Evolutionary conservation across 2,329 filamentous ascomycete species (phyloP), one percentile per base, ranked within the genome.

Genomic region (Phoma sp.): DNA sequence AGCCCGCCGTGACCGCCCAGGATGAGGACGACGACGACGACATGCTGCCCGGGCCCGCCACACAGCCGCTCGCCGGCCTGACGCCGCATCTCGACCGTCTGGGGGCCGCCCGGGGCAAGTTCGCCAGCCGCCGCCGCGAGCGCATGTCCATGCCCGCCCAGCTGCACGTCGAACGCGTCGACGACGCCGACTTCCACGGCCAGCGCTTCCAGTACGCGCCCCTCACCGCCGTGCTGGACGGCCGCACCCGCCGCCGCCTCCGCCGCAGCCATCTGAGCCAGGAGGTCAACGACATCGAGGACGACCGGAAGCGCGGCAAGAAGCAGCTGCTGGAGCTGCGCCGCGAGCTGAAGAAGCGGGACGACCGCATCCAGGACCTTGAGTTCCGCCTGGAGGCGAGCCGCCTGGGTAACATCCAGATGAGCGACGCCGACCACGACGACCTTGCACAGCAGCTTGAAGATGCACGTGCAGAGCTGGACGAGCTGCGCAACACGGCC

Each of bases 251-350:
- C 34, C 75, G 74, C 36, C 74, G 76, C 32, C 72, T 78, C 15
- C 73, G 74, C 43, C 75, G 73, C 25, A 76, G 65, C 62, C 74
- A 75, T 43, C 67, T 76, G 6, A 76, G 74, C 60, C 74, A 78
- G 53, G 73, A 76, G 60, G 70, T 77, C 42, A 76, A 74, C 49
- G 63, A 65, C 25, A 69, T 76, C 42, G 72, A 76, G 20, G 67
- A 73, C 40, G 68, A 76, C 56, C 65, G 71, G 57, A 72, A 70
- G 61, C 62, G 73, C 42, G 71, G 75, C 51, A 68, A 64, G 56
- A 74, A 71, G 66, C 69, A 72, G 56, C 60, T 76, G n/a, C 49
- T 72, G 12, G 66, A 73, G 36, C 65, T 78, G 3, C 71, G 67
- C 36, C 60, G 66, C 25, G 71, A 78, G 61, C 69, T 78, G 29